Evolutionary conservation across 139 green algal species (phyloP), one percentile per base, ranked within the genome.

Genomic region (Picochlorum sp.): DNA sequence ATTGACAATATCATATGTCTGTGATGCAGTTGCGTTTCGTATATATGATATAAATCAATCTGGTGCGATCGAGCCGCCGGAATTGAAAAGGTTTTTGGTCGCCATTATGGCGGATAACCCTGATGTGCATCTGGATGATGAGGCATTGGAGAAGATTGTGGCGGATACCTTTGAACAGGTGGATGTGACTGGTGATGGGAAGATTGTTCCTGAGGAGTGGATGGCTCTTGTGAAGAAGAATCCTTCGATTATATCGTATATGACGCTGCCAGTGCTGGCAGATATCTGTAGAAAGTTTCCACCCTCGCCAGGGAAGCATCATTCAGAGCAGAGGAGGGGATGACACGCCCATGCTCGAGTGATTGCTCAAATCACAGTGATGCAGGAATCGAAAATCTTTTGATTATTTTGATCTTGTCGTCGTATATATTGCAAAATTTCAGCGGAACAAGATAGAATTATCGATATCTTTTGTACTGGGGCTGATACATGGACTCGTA

Each of bases 141-240:
- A 70, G 11, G 74, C 73, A 4, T 23, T 90, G 3, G 72, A 83
- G 23, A 31, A 62, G 2, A 80, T 90, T 9, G 67, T 90, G 6
- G 79, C 90, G 15, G 65, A 81, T 73, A 89, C 82, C 0, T 83
- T 90, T 37, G 55, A 64, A 21, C 79, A 90, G 55, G 72, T 78
- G 65, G 82, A 89, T 60, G 45, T 78, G 16, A 70, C 75, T 34
- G 49, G 56, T n/a, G 79, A 87, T 49, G 82, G 82, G 16, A 65
- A 69, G 47, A 90, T 90, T 62, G 79, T 78, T 64, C 69, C 69
- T 23, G 80, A 88, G 49, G 83, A 90, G 68, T 90, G 82, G 82
- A 45, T 59, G 24, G 37, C 54, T 6, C 57, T 90, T 18, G 72
- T 83, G 20, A 41, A 69, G n/a, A 60, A 70, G 3, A 72, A 81